Conservation (phyloP, 1,284 basidiomycete genomes). For the Neotropicomus parvogracilis region DNA sequence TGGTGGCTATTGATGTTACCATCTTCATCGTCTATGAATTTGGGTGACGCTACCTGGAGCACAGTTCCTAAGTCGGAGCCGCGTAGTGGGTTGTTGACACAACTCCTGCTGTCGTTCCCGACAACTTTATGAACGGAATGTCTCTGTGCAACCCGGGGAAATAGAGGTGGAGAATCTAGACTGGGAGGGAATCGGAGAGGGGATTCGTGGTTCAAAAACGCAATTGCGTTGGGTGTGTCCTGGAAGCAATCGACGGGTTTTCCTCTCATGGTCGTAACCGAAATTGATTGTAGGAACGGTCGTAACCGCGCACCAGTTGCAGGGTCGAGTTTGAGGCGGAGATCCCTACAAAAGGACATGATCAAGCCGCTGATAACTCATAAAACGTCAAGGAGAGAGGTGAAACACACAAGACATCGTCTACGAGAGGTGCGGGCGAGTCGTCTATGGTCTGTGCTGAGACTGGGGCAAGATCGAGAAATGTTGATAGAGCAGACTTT, state of each 20-base stretch:
- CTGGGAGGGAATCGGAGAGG: constrained; percentile 32
- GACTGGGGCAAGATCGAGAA: constrained; percentile 17
- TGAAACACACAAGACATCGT: constrained; percentile 34
- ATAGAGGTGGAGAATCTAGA: constrained; percentile 42
- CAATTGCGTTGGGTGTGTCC: constrained; percentile 24
- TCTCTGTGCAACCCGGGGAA: constrained; percentile 36
- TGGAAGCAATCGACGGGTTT: constrained; percentile 1
- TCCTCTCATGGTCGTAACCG: not conserved
- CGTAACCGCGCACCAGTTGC: constrained; percentile 25
- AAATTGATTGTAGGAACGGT: constrained; percentile 20
- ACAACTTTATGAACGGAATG: not conserved
- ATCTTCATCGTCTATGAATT: constrained; percentile 36
- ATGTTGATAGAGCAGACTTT: constrained; percentile 17
- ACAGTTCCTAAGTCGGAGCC: constrained; percentile 17
- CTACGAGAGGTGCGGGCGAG: constrained; percentile 22
- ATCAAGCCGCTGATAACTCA: not conserved
- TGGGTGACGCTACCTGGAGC: constrained; percentile 17
- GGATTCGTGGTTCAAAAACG: constrained; percentile 31
- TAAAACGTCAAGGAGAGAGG: not conserved
- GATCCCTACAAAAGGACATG: constrained; percentile 28
- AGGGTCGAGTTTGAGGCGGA: constrained; percentile 34
- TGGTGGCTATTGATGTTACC: constrained; percentile 43
- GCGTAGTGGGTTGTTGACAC: constrained; percentile 1
- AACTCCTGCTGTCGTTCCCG: not conserved
- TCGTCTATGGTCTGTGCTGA: constrained; percentile 26